Base-by-base conservation (phyloP, 305 asterid genomes). In the Plantago lanceolata region DNA sequence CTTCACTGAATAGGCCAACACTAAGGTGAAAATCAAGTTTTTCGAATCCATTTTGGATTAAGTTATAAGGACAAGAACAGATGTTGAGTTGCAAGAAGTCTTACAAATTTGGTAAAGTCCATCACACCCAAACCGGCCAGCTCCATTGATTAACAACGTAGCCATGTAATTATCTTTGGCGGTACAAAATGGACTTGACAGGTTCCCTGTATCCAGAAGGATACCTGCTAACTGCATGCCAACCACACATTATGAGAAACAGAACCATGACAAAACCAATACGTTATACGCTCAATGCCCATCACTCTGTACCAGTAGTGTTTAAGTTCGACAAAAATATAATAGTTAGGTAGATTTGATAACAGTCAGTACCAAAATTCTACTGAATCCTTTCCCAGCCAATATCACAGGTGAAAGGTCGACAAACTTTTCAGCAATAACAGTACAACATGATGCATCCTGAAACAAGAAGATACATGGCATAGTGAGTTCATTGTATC, bases 211-310 rank as follows among this genome's bases (percentile, higher is more conserved):
- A 63, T 87, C 97, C 76, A 80, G 9, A 21, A 87, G 94, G 72
- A 89, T 89, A 50, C 97, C 97, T 20, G 88, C 87, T 68, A 89
- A 75, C 96, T 89, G 84, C n/a, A n/a, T n/a, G n/a, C 73, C 73
- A 67, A 70, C 45, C n/a, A 48, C 57, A 57, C 21, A 35, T 35
- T 35, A 35, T 24, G 15, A 50, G 24, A 24, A 50, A 50, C 14
- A 14, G 59, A 28, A 29, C 17, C 8, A 57, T 57, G 43, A 4
- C 45, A 15, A 21, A 31, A 51, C 45, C 45, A 37, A 19, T n/a
- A n/a, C n/a, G n/a, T n/a, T n/a, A 50, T 6, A 3, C 33, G 48
- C 45, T 21, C 45, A 19, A 21, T 8, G 9, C 1, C 17, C 31
- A 5, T 15, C 37, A 12, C 29, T 51, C 4, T 52, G 43, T 17